These are phyloP conservation scores for Metarhizium album DNA, from an alignment of 2,329 filamentous ascomycete genomes.

Conservation along the genomic window DNA sequence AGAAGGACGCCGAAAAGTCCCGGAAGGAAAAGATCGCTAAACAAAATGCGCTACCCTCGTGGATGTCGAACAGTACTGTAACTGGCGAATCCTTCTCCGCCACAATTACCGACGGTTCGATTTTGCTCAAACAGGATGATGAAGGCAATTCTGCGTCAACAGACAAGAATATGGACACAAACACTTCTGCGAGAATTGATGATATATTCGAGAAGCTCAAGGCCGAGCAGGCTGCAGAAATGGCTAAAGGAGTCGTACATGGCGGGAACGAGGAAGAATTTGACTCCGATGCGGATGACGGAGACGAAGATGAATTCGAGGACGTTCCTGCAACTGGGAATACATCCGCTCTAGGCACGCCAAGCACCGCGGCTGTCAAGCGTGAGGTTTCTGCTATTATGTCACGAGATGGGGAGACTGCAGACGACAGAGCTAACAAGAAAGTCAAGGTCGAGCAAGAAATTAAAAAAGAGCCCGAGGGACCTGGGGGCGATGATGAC, in stretches of 20 bases:
- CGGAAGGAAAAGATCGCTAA: conserved; percentile 53
- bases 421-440: conserved; percentile 9
- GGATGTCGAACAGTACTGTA: conserved; percentile 63
- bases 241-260: conserved; percentile 19
- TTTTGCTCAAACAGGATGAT: conserved; percentile 27
- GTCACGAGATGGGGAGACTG: conserved; percentile 3
- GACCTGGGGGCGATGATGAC: conserved; percentile 32
- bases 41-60: conserved; percentile 60
- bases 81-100: conserved; percentile 49
- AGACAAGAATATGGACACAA: conserved; percentile 31
- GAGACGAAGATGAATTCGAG: conserved; percentile 36
- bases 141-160: conserved; percentile 31
- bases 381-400: conserved; percentile 20
- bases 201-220: conserved; percentile 58
- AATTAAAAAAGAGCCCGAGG: conserved; percentile 31
- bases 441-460: conserved; percentile 47
- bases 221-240: conserved; percentile 43
- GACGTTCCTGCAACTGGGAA: conserved; percentile 33
- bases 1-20: conserved; percentile 53
- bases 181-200: conserved; percentile 48
- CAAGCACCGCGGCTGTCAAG: conserved; percentile 23
- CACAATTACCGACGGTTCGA: conserved; percentile 9
- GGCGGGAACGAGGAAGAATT: conserved; percentile 24
- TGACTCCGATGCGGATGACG: conserved; percentile 26
- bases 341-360: conserved; percentile 21